A percentile compares a stretch with the other conserved stretches of the same genome.
Evolutionary conservation across 73 alveolate genomes (phyloP).

Genomic region (Stentor roeselii): DNA sequence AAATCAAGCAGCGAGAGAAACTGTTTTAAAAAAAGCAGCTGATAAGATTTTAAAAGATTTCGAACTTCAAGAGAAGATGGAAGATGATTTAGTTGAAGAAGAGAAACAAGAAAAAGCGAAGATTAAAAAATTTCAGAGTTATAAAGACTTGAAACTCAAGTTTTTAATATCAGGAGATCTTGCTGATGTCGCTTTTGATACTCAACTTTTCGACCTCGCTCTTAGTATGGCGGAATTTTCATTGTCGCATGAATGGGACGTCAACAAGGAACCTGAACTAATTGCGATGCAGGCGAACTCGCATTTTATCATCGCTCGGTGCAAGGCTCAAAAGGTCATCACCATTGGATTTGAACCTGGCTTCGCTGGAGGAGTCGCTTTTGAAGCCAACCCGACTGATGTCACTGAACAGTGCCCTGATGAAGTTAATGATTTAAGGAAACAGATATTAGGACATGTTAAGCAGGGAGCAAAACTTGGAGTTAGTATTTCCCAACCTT

Average conservation of each 20-base stretch:
- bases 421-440: conserved; percentile 77
- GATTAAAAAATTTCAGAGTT: conserved; percentile 61
- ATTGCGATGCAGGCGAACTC: conserved; percentile 88
- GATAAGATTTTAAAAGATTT: conserved; percentile 64
- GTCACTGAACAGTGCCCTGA: conserved; percentile 76
- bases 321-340: conserved; percentile 81
- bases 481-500: conserved; percentile 82
- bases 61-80: conserved; percentile 72
- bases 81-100: conserved; percentile 85
- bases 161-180: conserved; percentile 72
- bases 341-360: conserved; percentile 91
- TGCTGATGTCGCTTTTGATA: conserved; percentile 74
- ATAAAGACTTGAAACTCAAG: conserved; percentile 76
- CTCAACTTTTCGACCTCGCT: conserved; percentile 81
- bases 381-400: conserved; percentile 74
- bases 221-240: conserved; percentile 75
- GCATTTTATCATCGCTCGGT: conserved; percentile 78
- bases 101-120: conserved; percentile 78
- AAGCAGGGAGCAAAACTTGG: conserved; percentile 89
- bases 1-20: conserved; percentile 84
- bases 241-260: conserved; percentile 75
- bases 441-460: conserved; percentile 71
- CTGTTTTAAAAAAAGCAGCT: conserved; percentile 76
- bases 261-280: conserved; percentile 85
- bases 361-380: conserved; percentile 63